Conservation (phyloP, 1,139 yeast species). For the Nadsonia starkeyi-henricii region DNA sequence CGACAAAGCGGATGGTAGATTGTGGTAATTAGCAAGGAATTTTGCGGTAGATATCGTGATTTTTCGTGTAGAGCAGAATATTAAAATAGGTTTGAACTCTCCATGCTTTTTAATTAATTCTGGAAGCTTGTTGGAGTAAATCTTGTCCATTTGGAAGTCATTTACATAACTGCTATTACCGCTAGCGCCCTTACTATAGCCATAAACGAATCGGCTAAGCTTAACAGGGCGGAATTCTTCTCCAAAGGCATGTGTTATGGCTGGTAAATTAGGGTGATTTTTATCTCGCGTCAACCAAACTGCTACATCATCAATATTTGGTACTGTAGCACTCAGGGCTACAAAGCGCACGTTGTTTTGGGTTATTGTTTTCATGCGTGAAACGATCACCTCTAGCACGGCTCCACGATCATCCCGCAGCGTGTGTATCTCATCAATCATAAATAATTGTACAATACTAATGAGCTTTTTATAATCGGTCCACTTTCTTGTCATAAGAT, state of each 20-base stretch:
- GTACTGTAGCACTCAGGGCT: constrained; percentile 42
- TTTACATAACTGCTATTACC: background rate
- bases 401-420: constrained; percentile 37
- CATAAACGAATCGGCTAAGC: background rate
- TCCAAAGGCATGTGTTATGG: background rate
- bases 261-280: background rate
- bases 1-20: background rate
- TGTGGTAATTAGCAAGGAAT: background rate
- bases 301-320: constrained; percentile 37
- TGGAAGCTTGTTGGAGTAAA: background rate
- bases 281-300: constrained; percentile 25
- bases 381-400: constrained; percentile 36
- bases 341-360: constrained; percentile 28
- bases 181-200: background rate
- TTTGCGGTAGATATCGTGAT: background rate
- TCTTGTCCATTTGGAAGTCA: background rate
- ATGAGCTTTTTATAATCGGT: constrained; percentile 29
- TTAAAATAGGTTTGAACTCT: background rate
- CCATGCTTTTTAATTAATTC: background rate
- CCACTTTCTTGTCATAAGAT: constrained; percentile 37
- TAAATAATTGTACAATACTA: constrained; percentile 27
- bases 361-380: constrained; percentile 36
- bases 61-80: background rate
- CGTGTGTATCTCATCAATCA: constrained; percentile 37
- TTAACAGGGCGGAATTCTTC: background rate